Evolutionary conservation across 108 stramenopile genomes (phyloP), one percentile per base, ranked within the genome.

Genomic region (Skeletonema menzelii): DNA sequence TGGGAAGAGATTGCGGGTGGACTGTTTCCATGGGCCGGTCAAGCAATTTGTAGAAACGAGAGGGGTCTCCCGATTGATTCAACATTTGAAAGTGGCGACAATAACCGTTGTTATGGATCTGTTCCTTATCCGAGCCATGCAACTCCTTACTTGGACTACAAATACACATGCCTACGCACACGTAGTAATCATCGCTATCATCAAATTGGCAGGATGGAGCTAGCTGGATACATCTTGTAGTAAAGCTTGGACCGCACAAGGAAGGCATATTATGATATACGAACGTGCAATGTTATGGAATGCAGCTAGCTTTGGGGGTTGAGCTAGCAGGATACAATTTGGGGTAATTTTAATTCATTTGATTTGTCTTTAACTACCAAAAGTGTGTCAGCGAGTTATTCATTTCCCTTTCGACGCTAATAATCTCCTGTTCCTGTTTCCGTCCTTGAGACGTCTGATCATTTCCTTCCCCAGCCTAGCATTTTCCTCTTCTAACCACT

Each of bases 1-100:
- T 76, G 75, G 75, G 27, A 28, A 62, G 59, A 57, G 20, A 63
- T 76, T 13, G 28, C 57, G 0, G 75, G 62, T 0, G 44, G 70
- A 38, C 55, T 76, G 0, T n/a, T n/a, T n/a, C 74, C 68, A 1
- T 69, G 67, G 67, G 37, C 19, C 13, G 15, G 19, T 19, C 42
- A 63, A 4, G 32, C 69, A 20, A 13, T 35, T 60, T 31, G 59
- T 60, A 31, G 59, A 24, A 60, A 60, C 19, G 5, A 17, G 34
- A 10, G 59, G 59, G n/a, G 4, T 19, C 0, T 19, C 0, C 4
- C 17, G 8, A 10, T 60, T 5, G 10, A 31, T 4, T 60, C 59
- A 17, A 34, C 59, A 20, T 60, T 34, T 20, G 59, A 60, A 11
- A 34, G 37, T 60, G 59, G 59, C 8, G 59, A 60, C 22, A 35